A percentile compares a stretch with the other conserved stretches of the same genome.
Conservation (phyloP, 176 grass and related monocot genomes). For the Oryza meridionalis region DNA sequence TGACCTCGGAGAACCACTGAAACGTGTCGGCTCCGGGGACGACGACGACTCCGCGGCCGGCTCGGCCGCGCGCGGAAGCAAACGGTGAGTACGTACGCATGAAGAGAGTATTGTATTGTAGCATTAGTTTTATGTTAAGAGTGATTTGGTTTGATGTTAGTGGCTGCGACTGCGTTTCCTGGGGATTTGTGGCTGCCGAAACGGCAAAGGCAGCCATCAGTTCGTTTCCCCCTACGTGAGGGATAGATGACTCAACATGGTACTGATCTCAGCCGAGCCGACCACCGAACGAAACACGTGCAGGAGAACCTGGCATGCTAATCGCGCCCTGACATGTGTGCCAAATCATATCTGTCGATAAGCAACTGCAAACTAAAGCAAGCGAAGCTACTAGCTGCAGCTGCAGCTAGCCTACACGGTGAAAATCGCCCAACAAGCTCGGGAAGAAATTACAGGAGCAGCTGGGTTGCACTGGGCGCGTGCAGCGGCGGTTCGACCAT, state of each 20-base stretch:
- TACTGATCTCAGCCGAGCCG: slow-evolving; percentile 1
- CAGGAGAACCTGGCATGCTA: neutral
- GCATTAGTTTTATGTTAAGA: neutral
- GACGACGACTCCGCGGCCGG: too few species aligned
- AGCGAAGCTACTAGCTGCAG: too few species aligned
- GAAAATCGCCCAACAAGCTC: too few species aligned
- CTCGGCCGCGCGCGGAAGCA: slow-evolving; percentile 22
- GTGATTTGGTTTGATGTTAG: neutral
- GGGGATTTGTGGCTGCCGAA: neutral
- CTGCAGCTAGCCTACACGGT: too few species aligned
- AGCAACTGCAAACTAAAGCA: too few species aligned
- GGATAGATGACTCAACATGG: slow-evolving; percentile 14
- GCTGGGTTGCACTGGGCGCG: neutral
- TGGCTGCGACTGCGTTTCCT: neutral
- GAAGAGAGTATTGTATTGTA: too few species aligned
- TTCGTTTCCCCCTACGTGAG: neutral
- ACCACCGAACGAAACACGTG: slow-evolving; percentile 25
- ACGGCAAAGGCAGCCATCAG: neutral
- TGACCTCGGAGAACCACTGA: too few species aligned
- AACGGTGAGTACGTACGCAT: neutral
- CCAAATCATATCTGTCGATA: neutral
- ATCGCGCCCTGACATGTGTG: neutral
- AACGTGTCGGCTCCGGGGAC: slow-evolving; percentile 28
- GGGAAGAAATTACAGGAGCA: neutral
- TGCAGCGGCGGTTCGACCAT: neutral